phyloP scores from a whole-genome alignment of 2,329 filamentous ascomycete species.

The Aphanocladium album region DNA sequence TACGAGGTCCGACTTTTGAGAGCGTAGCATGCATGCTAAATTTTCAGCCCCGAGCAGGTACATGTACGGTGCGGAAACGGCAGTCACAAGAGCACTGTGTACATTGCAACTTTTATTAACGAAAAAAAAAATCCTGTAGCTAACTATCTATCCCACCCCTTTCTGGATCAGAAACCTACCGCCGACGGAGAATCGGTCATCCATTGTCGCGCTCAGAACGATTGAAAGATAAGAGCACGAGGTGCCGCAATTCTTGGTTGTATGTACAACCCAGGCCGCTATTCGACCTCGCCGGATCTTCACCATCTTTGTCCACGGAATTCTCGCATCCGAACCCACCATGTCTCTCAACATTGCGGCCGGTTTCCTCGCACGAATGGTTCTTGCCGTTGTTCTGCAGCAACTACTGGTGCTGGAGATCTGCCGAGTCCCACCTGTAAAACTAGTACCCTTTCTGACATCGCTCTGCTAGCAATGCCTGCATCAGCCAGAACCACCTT shows the following conservation, averaged over 20 bases:
- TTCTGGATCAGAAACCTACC: no score
- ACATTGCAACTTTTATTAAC: no score
- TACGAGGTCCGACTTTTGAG: neutral
- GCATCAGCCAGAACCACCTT: neutral
- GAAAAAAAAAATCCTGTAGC: no score
- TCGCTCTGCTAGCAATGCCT: neutral
- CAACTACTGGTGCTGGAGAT: neutral
- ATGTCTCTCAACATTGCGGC: constrained; percentile 7
- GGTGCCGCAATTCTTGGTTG: no score
- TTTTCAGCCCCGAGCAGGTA: no score
- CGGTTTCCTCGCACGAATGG: neutral
- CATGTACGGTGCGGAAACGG: neutral
- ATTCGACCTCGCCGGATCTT: neutral
- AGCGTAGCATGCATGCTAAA: no score
- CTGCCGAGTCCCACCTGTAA: constrained; percentile 5
- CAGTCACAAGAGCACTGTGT: no score
- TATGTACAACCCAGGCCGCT: no score
- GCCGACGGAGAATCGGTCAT: no score
- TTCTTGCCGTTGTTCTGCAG: neutral
- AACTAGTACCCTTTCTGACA: neutral
- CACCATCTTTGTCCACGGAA: neutral
- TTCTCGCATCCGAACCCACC: neutral
- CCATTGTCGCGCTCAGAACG: no score
- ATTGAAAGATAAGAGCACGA: no score
- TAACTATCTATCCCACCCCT: no score